Base-by-base conservation (phyloP, 1,139 yeast species). In the Yamadazyma mexicana region DNA sequence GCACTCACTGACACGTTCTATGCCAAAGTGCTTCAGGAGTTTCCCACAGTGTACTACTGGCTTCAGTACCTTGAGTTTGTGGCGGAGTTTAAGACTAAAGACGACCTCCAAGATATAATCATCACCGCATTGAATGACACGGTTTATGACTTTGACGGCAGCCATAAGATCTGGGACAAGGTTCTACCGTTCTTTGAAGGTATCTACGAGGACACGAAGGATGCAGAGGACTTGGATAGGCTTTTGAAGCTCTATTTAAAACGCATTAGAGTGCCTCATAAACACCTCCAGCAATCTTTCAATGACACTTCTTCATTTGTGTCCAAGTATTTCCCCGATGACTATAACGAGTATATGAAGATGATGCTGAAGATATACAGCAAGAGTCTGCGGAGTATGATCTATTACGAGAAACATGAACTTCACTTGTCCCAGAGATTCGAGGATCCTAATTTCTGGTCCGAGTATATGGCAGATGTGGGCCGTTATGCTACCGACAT, bases 261-360 rank as follows among this genome's bases (percentile, higher is more conserved):
- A 29, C 52, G 79, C 22, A 55, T 79, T 3, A 45, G 58, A 8
- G 51, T 57, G 29, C 82, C 83, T 0, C 83, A 76, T 50, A 45
- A 49, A 2, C 48, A 56, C 5, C 42, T 79, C 4, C 69, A 67
- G 1, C 65, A 67, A 0, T 71, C 80, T 0, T 77, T 68, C 45
- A 54, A 64, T 12, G 62, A 61, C 7, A 66, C 62, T 35, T 78
- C 83, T 0, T 40, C 64, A 0, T 73, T 76, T 40, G 63, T 78
- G 2, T 64, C 80, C 1, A 38, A 46, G 7, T 40, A 59, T 38
- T 46, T 43, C 26, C 45, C 51, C 3, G 52, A 50, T 3, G 48
- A 63, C 6, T 80, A 79, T 50, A 75, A 68, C 12, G 40, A 45
- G 6, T 59, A 58, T 28, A 66, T 79, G 72, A 40, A 49, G 2